Base-by-base conservation (phyloP, 2,329 filamentous ascomycete genomes). In the Colletotrichum trifolii region DNA sequence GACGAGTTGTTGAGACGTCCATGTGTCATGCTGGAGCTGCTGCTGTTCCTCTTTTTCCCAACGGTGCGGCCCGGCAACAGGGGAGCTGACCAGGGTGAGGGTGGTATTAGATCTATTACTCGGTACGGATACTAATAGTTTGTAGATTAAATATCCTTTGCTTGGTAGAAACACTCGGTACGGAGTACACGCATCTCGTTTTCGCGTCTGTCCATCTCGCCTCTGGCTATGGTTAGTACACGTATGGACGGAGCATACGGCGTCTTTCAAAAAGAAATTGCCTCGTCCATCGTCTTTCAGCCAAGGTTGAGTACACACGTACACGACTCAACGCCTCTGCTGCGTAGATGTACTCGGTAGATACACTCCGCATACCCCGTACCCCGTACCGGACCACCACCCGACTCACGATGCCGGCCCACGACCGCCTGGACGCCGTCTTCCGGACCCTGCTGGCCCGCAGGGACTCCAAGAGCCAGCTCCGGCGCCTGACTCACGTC, bases 401-500 rank as follows among this genome's bases (percentile, higher is more conserved):
- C 25, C 25, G 25, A 25, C 13, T 39, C 39, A 62, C 12, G 6
- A 65, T 65, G 62, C 52, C 62, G 46, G 62, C 62, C 9, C 55
- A 39, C 62, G 58, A 47, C 58, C 62, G 62, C 33, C 15, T 68
- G n/a, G 60, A 68, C 46, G 50, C 39, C 5, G 60, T 54, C 3
- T 60, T 65, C 2, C 53, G 45, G 50, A 48, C 49, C 0, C 56
- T 58, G n/a, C 60, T 70, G 17, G 53, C 56, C 13, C 67, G 64
- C n/a, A 54, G 67, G 35, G 48, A 74, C 9, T 46, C 71, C 5
- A 73, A 76, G 13, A 75, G 74, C 10, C 78, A 75, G 56, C 75
- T 83, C 8, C 81, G 84, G n/a, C 74, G 72, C 6, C 73, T 86
- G 15, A 84, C 77, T 1, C 74, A 91, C 4, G 86, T 90, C 3